Conservation (phyloP, 2,329 filamentous ascomycete species). For the Reticulascus tulasneorum region DNA sequence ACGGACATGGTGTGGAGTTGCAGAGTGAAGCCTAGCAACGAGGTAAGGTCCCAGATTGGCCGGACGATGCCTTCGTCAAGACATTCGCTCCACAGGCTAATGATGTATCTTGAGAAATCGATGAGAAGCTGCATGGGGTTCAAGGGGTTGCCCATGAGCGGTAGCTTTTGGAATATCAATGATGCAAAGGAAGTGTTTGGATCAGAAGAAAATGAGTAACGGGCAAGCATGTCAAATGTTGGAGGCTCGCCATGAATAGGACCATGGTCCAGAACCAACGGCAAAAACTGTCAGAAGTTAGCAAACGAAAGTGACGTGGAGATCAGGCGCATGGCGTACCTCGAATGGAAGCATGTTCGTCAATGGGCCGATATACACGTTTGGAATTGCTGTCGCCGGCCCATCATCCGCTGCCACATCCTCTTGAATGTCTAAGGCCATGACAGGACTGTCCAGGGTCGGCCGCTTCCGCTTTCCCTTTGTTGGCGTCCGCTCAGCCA, state of each 20-base stretch:
- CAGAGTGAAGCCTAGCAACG: constrained; percentile 61
- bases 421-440: constrained; percentile 51
- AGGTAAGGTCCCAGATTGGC: constrained; percentile 62
- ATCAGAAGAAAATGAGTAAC: constrained; percentile 62
- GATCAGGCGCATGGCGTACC: constrained; percentile 27
- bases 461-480: constrained; percentile 69
- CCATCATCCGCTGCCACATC: constrained; percentile 34
- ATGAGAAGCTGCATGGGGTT: constrained; percentile 54
- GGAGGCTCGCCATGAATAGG: constrained; percentile 51
- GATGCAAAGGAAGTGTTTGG: constrained; percentile 59
- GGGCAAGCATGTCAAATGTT: constrained; percentile 64
- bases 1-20: constrained; percentile 56
- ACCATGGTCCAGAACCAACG: constrained; percentile 61
- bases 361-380: neutral
- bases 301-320: constrained; percentile 5
- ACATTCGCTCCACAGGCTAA: constrained; percentile 66
- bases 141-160: constrained; percentile 46
- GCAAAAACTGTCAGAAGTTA: constrained; percentile 46
- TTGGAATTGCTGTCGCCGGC: constrained; percentile 4
- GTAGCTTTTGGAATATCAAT: constrained; percentile 64
- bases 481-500: constrained; percentile 56
- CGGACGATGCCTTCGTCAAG: constrained; percentile 58
- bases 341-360: constrained; percentile 34
- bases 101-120: constrained; percentile 60
- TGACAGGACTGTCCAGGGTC: constrained; percentile 61